Conservation (phyloP, 345 rosid genomes). For the Aegle marmelos region DNA sequence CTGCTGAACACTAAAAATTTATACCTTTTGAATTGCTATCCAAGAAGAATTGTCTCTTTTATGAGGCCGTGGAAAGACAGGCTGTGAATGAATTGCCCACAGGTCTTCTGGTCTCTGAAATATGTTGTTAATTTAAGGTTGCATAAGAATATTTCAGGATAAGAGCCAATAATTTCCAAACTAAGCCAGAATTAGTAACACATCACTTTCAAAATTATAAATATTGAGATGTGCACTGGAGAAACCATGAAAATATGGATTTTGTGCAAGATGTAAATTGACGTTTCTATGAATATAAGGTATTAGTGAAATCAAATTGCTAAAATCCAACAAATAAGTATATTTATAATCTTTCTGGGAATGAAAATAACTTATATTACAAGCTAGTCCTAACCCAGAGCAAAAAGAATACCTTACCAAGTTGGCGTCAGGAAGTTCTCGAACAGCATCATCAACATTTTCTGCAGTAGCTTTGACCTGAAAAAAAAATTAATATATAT, state of each 20-base stretch:
- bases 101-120: constrained; percentile 89
- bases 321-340: background rate
- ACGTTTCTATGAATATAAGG: background rate
- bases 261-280: background rate
- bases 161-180: background rate
- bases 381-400: constrained; percentile 24
- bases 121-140: constrained; percentile 19
- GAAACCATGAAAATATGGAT: background rate
- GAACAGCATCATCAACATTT: constrained; percentile 93
- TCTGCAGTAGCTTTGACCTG: constrained; percentile 98
- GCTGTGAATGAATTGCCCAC: constrained; percentile 83
- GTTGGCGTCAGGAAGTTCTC: constrained; percentile 99
- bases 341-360: background rate
- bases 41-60: constrained; percentile 63
- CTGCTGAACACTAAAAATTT: background rate
- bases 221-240: background rate
- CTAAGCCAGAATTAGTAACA: background rate
- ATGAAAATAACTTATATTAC: background rate
- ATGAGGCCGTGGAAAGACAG: constrained; percentile 85
- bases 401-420: constrained; percentile 74
- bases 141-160: constrained; percentile 1
- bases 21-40: constrained; percentile 84
- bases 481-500: constrained; percentile 7
- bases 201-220: background rate
- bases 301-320: background rate